A percentile compares a stretch with the other conserved stretches of the same genome.
These are phyloP conservation scores for Flueggea neowawraea DNA, from an alignment of 441 rosid genomes.

Conservation along the genomic window DNA sequence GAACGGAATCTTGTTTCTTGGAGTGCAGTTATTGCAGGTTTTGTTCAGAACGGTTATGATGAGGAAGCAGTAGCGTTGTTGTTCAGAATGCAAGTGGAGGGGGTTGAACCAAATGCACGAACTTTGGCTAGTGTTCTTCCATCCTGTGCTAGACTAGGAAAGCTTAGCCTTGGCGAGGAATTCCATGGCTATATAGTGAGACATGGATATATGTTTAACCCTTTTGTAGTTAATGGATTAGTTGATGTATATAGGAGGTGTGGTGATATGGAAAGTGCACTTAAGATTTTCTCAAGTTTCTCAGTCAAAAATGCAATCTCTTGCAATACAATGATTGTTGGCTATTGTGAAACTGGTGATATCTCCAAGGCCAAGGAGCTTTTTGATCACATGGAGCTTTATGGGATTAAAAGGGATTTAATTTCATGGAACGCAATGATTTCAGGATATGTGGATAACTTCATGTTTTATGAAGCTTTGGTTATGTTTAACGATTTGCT, in stretches of 20 bases:
- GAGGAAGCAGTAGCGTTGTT: conserved; percentile 47
- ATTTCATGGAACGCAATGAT: conserved; percentile 68
- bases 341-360: conserved; percentile 46
- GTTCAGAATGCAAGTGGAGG: conserved; percentile 40
- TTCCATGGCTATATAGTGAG: conserved; percentile 52
- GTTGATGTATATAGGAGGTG: conserved; percentile 60
- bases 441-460: conserved; percentile 53
- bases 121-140: conserved; percentile 61
- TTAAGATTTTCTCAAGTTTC: conserved; percentile 44
- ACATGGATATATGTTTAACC: conserved; percentile 40
- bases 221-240: conserved; percentile 54
- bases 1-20: conserved; percentile 54
- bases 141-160: conserved; percentile 52
- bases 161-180: conserved; percentile 39
- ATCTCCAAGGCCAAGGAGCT: conserved; percentile 41
- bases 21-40: conserved; percentile 62
- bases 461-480: conserved; percentile 35
- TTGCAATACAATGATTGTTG: conserved; percentile 59
- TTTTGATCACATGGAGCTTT: conserved; percentile 37
- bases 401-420: conserved; percentile 35
- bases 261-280: conserved; percentile 44
- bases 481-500: conserved; percentile 34
- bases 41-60: conserved; percentile 49
- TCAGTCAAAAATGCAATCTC: conserved; percentile 41
- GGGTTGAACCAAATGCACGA: conserved; percentile 45